Evolutionary conservation across 257 asterid species (phyloP).

Genomic region (Verbascum thapsus): DNA sequence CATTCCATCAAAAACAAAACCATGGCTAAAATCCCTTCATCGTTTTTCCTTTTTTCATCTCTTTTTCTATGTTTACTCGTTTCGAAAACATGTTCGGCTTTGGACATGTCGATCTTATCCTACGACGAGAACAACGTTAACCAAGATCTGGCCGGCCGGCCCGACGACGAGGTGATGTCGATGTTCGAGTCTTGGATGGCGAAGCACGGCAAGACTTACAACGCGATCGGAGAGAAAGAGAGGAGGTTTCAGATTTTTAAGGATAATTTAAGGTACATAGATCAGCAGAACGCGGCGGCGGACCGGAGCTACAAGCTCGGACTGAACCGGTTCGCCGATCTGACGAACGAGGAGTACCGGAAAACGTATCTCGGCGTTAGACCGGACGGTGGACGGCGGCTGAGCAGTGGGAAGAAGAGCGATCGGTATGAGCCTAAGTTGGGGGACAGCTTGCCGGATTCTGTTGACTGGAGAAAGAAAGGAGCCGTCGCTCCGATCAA

Average conservation of each 20-base stretch:
- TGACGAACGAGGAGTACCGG: constrained; percentile 62
- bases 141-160: too few relatives aligned
- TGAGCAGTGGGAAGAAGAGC: constrained; percentile 35
- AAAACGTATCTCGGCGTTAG: constrained; percentile 43
- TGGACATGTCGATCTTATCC: constrained; percentile 62
- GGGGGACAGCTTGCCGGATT: constrained; percentile 59
- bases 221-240: constrained; percentile 56
- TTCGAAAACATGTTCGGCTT: constrained; percentile 43
- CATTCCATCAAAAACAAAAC: constrained; percentile 18
- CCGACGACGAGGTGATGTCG: constrained; percentile 42
- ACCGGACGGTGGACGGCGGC: constrained; percentile 31
- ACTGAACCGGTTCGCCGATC: constrained; percentile 63
- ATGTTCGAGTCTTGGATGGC: constrained; percentile 60
- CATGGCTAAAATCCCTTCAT: constrained; percentile 34
- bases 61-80: constrained; percentile 30
- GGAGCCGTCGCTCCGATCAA: constrained; percentile 61
- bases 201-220: constrained; percentile 58
- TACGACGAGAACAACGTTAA: constrained; percentile 52
- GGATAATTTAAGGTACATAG: constrained; percentile 52
- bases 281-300: constrained; percentile 45
- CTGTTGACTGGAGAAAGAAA: constrained; percentile 64
- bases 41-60: constrained; percentile 26
- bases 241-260: constrained; percentile 53
- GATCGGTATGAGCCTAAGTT: constrained; percentile 45
- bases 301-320: constrained; percentile 54